Conservation (phyloP, 2,329 filamentous ascomycete genomes). For the Botryotinia calthae region DNA sequence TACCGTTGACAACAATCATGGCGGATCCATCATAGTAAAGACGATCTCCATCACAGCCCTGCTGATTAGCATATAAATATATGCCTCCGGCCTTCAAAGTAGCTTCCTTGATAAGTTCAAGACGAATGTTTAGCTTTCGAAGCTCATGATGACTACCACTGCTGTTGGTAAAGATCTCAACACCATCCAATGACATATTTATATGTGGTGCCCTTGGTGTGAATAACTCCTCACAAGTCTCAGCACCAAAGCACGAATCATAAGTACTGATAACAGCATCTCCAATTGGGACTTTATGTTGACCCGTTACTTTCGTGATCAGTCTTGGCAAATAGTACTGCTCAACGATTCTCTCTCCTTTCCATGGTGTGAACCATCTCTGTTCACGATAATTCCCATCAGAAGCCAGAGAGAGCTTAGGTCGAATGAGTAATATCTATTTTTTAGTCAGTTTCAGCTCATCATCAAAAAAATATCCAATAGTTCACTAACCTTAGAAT, state of each 20-base stretch:
- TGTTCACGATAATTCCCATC: constrained; percentile 66
- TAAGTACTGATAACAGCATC: constrained; percentile 52
- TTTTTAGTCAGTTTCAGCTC: neutral
- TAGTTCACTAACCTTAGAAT: constrained; percentile 43
- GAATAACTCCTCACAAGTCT: constrained; percentile 69
- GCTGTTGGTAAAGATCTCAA: constrained; percentile 70
- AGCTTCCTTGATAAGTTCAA: constrained; percentile 64
- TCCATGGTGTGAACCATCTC: constrained; percentile 63
- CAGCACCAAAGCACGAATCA: constrained; percentile 62
- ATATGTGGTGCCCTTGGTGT: constrained; percentile 48
- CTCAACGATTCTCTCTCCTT: constrained; percentile 56
- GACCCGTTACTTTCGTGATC: constrained; percentile 50
- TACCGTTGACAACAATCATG: constrained; percentile 60
- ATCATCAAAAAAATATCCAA: neutral
- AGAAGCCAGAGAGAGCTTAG: constrained; percentile 69
- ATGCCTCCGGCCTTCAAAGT: constrained; percentile 61
- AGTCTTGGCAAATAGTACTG: constrained; percentile 62
- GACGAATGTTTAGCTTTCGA: constrained; percentile 61
- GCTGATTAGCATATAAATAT: constrained; percentile 61
- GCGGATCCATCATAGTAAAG: constrained; percentile 56
- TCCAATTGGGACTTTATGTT: constrained; percentile 54
- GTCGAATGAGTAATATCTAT: constrained; percentile 68
- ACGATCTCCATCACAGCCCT: constrained; percentile 58
- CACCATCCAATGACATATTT: constrained; percentile 63
- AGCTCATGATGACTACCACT: constrained; percentile 67